Evolutionary conservation across 1,284 basidiomycete genomes (phyloP).

Genomic region (Farysia itapuensis): DNA sequence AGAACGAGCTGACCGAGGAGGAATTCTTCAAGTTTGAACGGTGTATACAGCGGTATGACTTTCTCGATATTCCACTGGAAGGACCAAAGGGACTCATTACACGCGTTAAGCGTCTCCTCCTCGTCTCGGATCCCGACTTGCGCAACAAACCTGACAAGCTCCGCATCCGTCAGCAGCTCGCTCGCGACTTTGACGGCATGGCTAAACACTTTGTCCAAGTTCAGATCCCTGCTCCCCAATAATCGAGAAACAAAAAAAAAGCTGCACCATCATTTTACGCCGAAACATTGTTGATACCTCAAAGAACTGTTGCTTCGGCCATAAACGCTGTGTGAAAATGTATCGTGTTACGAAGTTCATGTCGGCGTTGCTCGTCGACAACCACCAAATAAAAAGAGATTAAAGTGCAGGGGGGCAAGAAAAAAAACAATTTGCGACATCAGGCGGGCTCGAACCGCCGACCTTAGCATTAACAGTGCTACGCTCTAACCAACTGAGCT

Average conservation of each 20-base stretch:
- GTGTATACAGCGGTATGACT: conserved; percentile 52
- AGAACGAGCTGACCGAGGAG: conserved; percentile 31
- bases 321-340: too few relatives aligned
- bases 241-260: too few relatives aligned
- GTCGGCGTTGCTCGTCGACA: too few relatives aligned
- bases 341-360: too few relatives aligned
- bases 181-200: conserved; percentile 49
- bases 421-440: conserved; percentile 13
- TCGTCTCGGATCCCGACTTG: conserved; percentile 42
- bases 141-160: conserved; percentile 36
- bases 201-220: conserved; percentile 29
- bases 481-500: conserved; percentile 52
- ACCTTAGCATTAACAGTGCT: conserved; percentile 49
- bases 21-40: conserved; percentile 49
- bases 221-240: too few relatives aligned
- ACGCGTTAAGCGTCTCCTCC: conserved; percentile 47
- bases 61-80: conserved; percentile 47
- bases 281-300: too few relatives aligned
- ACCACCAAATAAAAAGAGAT: neutral
- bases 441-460: conserved; percentile 47
- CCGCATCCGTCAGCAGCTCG: conserved; percentile 39
- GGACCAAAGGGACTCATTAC: conserved; percentile 48
- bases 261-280: too few relatives aligned
- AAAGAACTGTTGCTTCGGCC: too few relatives aligned
- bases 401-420: conserved; percentile 1